phyloP scores from a whole-genome alignment of 495 filamentous ascomycete species.

The Hypomontagnella monticulosa region DNA sequence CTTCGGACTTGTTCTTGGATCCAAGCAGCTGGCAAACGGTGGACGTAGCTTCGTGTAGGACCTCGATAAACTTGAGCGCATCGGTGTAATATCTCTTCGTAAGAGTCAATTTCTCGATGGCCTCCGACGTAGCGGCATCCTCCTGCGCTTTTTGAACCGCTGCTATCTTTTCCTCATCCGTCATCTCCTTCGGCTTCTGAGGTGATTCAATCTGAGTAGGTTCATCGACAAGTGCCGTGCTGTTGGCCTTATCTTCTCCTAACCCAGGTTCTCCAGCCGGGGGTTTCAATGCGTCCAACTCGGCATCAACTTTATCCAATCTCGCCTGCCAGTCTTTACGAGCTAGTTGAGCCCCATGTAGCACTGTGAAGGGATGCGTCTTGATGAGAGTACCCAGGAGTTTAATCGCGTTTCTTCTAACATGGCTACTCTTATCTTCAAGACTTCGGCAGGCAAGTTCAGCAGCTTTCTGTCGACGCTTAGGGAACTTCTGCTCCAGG shows the following conservation, averaged over 20 bases:
- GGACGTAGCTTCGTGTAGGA: conserved; percentile 81
- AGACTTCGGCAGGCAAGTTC: conserved; percentile 87
- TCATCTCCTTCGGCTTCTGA: conserved; percentile 63
- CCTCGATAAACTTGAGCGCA: conserved; percentile 92
- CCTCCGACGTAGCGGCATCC: conserved; percentile 73
- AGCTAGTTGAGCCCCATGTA: conserved; percentile 88
- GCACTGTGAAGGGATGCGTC: conserved; percentile 90
- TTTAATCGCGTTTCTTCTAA: conserved; percentile 94
- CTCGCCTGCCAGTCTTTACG: conserved; percentile 84
- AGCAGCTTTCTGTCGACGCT: conserved; percentile 84
- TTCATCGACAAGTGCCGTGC: conserved; percentile 81
- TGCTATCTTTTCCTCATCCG: conserved; percentile 64
- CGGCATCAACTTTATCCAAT: conserved; percentile 79
- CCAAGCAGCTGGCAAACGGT: conserved; percentile 86
- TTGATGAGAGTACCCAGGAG: conserved; percentile 85
- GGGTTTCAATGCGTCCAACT: conserved; percentile 82
- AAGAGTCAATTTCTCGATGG: conserved; percentile 83
- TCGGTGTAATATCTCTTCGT: conserved; percentile 91
- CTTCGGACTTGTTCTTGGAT: conserved; percentile 95
- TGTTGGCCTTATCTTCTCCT: conserved; percentile 64
- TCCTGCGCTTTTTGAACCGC: conserved; percentile 75
- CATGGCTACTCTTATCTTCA: conserved; percentile 98
- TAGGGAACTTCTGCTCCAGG: conserved; percentile 92
- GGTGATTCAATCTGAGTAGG: conserved; percentile 81
- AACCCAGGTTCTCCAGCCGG: conserved; percentile 81